Evolutionary conservation across 164 flowering plant genomes (phyloP).

Genomic region (Nelumbo lutea): DNA sequence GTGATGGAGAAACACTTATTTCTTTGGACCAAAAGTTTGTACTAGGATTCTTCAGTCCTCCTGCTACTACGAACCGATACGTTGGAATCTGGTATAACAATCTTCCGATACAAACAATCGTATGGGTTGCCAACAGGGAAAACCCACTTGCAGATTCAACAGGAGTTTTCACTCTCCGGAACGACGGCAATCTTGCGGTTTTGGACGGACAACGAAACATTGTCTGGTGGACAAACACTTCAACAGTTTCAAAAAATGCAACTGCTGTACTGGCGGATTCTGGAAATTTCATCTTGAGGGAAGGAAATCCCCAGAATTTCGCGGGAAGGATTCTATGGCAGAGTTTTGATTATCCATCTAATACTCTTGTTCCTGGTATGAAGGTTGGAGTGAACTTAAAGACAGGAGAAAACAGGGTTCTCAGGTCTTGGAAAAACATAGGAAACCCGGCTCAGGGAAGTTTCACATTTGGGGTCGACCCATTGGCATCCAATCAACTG

Average conservation of each 20-base stretch:
- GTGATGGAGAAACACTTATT: neutral
- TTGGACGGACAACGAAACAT: neutral
- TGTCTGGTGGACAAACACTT: neutral
- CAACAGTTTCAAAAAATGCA: neutral
- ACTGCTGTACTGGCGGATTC: neutral
- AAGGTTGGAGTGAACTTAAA: neutral
- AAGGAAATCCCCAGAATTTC: neutral
- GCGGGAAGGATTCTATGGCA: neutral
- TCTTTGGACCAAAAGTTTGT: neutral
- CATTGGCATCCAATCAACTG: neutral
- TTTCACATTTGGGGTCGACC: neutral
- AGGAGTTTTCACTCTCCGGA: neutral
- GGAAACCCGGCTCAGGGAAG: neutral
- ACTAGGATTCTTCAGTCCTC: neutral
- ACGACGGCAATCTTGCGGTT: neutral
- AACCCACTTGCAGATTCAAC: neutral
- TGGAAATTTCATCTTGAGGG: neutral
- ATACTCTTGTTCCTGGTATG: neutral
- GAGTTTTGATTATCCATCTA: neutral
- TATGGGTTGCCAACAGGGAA: neutral
- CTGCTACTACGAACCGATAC: neutral
- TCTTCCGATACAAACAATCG: neutral
- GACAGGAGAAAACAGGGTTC: neutral
- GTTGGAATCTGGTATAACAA: neutral
- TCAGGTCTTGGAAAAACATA: neutral